Evolutionary conservation across 345 rosid species (phyloP).

Genomic region (Melaleuca quinquenervia): DNA sequence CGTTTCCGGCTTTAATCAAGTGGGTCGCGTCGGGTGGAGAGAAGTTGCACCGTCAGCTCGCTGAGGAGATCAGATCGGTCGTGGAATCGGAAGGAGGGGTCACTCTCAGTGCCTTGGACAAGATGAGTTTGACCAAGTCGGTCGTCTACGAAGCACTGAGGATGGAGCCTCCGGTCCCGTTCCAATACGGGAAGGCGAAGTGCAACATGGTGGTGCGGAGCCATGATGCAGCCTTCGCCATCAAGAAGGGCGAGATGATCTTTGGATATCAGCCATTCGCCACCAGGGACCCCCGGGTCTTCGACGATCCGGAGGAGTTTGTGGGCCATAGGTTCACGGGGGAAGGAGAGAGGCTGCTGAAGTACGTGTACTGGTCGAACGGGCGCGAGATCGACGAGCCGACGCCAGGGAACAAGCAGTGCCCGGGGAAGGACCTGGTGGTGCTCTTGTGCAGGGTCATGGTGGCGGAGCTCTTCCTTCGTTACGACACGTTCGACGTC

Average conservation of each 20-base stretch:
- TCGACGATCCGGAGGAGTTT: slow-evolving; percentile 22
- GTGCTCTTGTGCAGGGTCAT: slow-evolving; percentile 19
- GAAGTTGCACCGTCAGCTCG: slow-evolving; percentile 16
- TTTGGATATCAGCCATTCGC: slow-evolving; percentile 40
- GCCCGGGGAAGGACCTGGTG: slow-evolving; percentile 43
- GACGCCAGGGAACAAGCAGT: slow-evolving; percentile 36
- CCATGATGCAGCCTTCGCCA: slow-evolving; percentile 25
- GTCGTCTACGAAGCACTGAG: slow-evolving; percentile 23
- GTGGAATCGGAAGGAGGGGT: slow-evolving; percentile 15
- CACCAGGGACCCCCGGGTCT: slow-evolving; percentile 19
- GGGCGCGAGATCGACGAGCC: slow-evolving; percentile 29
- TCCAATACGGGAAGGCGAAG: slow-evolving; percentile 31
- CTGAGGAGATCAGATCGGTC: slow-evolving; percentile 24
- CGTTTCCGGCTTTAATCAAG: slow-evolving; percentile 25
- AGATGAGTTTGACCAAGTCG: slow-evolving; percentile 34
- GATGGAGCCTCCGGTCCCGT: slow-evolving; percentile 30
- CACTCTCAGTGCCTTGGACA: slow-evolving; percentile 14
- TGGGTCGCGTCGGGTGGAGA: slow-evolving; percentile 27
- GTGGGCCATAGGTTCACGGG: slow-evolving; percentile 29
- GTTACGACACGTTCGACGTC: slow-evolving; percentile 34
- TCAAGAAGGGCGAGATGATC: slow-evolving; percentile 40
- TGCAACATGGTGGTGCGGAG: slow-evolving; percentile 17
- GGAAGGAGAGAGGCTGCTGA: slow-evolving; percentile 21
- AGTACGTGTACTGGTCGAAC: slow-evolving; percentile 42
- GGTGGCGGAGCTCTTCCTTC: slow-evolving; percentile 37